Percentiles rank a stretch among this genome's conserved stretches.
These are phyloP conservation scores for Cladosporium sphaerospermum DNA, from an alignment of 2,329 filamentous ascomycete genomes.

Conservation along the genomic window DNA sequence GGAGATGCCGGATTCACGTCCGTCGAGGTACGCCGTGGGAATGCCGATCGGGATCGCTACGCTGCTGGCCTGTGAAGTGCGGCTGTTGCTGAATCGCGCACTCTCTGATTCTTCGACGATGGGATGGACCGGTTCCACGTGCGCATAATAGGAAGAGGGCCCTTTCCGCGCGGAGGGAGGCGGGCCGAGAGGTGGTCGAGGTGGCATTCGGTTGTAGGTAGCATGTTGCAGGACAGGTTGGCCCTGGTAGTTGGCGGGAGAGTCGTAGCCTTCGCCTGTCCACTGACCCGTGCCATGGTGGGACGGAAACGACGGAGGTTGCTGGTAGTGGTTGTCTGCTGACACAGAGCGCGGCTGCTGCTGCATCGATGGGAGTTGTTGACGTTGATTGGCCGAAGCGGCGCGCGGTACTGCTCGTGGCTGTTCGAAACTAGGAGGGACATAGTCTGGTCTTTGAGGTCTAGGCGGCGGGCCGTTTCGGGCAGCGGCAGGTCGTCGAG, in stretches of 20 bases:
- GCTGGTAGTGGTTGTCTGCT: slow-evolving; percentile 15
- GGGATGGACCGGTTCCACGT: slow-evolving; percentile 40
- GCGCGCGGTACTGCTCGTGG: not conserved
- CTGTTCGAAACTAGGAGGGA: not conserved
- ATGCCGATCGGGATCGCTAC: slow-evolving; percentile 41
- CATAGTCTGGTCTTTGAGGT: slow-evolving; percentile 24
- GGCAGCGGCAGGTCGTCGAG: slow-evolving; percentile 6
- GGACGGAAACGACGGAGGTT: slow-evolving; percentile 12
- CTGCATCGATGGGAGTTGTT: slow-evolving; percentile 15
- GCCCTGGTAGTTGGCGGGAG: not conserved
- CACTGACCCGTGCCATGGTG: slow-evolving; percentile 27
- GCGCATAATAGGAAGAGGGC: slow-evolving; percentile 44
- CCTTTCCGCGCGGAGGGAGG: slow-evolving; percentile 44
- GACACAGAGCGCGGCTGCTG: slow-evolving; percentile 15
- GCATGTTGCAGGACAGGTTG: slow-evolving; percentile 27
- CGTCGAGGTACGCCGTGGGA: slow-evolving; percentile 36
- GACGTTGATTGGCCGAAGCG: slow-evolving; percentile 9
- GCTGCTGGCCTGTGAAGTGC: slow-evolving; percentile 43
- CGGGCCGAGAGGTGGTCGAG: slow-evolving; percentile 38
- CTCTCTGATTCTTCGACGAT: slow-evolving; percentile 44
- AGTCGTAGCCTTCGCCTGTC: slow-evolving; percentile 24
- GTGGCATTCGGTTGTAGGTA: slow-evolving; percentile 25
- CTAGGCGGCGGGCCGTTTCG: slow-evolving; percentile 21
- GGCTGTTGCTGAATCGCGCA: slow-evolving; percentile 23
- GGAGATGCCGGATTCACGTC: slow-evolving; percentile 20